Base-by-base conservation (phyloP, 1,284 basidiomycete genomes). In the Leccinum solheimii region DNA sequence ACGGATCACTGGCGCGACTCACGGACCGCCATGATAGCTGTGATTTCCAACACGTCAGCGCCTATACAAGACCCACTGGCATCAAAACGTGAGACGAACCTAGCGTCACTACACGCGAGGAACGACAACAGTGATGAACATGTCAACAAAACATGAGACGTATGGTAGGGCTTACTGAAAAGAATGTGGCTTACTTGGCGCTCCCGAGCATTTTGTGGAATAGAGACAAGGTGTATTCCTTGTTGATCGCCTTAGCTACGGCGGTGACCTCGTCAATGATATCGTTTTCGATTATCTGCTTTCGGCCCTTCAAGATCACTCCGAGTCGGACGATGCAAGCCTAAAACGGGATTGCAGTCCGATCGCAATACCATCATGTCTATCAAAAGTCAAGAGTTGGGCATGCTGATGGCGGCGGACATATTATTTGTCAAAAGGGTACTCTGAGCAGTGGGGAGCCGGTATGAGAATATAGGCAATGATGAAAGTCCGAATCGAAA, bases 261-360 rank as follows among this genome's bases (percentile, higher is more conserved):
- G 26, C 26, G 43, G 94, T 93, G 26, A 95, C 94, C 76, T 99
- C 96, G 67, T 91, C 91, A 60, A 98, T 83, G n/a, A 99, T 83
- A 62, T 96, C 95, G 66, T 90, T 94, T 73, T 98, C 95, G 6
- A 81, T 77, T 86, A 98, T 88, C 60, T 85, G 85, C 75, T 98
- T 98, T 63, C 96, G 81, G 72, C 94, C 90, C 80, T 99, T 99
- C 97, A 99, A 32, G 32, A 32, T 99, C 43, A 98, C 90, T 48
- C 97, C 32, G 32, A 32, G 32, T 32, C 30, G 88, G 27, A 99
- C 97, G 64, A 99, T 92, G 71, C 94, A 98, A 1, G 96, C 96
- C 94, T 97, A 67, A 16, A 16, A 52, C 30, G 49, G 52, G 21
- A 48, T 38, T 19, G 19, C 27, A 38, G 36, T 64, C 57, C 62